Conservation (phyloP, 768 basidiomycete genomes). For the Lactarius deliciosus region DNA sequence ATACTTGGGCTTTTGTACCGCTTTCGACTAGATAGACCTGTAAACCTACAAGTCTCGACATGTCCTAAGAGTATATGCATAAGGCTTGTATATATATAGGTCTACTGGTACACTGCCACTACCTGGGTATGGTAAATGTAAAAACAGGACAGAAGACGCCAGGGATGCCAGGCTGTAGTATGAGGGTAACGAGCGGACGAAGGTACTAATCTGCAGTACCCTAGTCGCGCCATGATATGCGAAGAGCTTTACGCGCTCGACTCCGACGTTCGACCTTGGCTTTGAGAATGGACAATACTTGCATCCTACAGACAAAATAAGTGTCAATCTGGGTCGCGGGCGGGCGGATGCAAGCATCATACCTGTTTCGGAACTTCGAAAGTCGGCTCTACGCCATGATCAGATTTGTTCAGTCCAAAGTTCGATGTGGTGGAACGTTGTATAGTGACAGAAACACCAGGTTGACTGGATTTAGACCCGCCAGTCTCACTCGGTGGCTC, state of each 20-base stretch:
- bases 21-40: no score
- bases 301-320: neutral
- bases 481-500: neutral
- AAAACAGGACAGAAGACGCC: neutral
- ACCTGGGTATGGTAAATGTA: neutral
- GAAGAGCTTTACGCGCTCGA: neutral
- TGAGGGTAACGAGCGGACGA: neutral
- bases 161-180: neutral
- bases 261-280: neutral
- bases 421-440: neutral
- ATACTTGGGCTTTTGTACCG: no score
- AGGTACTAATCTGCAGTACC: neutral
- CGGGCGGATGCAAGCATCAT: neutral
- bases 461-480: neutral
- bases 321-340: neutral
- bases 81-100: constrained; percentile 72
- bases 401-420: neutral
- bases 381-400: neutral
- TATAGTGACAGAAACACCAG: neutral
- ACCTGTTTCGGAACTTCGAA: neutral
- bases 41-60: no score
- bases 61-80: constrained; percentile 57
- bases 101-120: neutral
- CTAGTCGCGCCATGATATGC: neutral
- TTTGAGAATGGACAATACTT: neutral